Evolutionary conservation across 257 asterid species (phyloP).

Genomic region (Forsythia viridissima): DNA sequence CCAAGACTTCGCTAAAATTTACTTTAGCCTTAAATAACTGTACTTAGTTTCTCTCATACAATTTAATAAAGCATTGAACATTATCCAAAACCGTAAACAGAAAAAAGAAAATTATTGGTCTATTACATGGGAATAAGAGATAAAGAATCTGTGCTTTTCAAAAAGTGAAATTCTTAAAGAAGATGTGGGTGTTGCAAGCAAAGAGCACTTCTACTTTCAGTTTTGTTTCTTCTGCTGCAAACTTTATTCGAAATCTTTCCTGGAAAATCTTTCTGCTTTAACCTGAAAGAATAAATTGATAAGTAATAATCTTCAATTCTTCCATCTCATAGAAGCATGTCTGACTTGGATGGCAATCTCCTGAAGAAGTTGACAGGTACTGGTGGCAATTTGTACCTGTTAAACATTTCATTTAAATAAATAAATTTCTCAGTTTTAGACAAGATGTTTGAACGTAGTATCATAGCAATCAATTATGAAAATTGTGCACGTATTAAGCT

Average conservation of each 20-base stretch:
- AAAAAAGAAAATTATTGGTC: conserved; percentile 11
- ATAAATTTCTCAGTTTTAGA: not conserved
- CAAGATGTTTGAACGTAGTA: not conserved
- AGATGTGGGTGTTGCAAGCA: not conserved
- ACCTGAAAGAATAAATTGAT: not conserved
- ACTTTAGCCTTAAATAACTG: not conserved
- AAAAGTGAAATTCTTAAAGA: conserved; percentile 5
- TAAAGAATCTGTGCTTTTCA: conserved; percentile 1
- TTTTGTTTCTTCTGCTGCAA: conserved; percentile 21
- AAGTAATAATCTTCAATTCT: not conserved
- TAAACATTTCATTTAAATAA: not conserved
- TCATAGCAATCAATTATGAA: not conserved
- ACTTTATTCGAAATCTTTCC: conserved; percentile 40
- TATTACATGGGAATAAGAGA: conserved; percentile 12
- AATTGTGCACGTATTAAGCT: not conserved
- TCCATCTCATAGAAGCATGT: conserved; percentile 60
- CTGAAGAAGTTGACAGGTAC: conserved; percentile 88
- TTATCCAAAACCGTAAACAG: conserved; percentile 8
- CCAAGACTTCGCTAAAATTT: too few relatives aligned
- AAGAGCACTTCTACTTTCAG: not conserved
- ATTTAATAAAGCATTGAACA: conserved; percentile 32
- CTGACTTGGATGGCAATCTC: conserved; percentile 83
- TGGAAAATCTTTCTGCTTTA: conserved; percentile 30
- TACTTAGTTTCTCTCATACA: conserved; percentile 22
- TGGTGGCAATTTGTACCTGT: conserved; percentile 59